These are phyloP conservation scores for Clitopilus passeckerianus DNA, from an alignment of 768 basidiomycete species.

Conservation along the genomic window DNA sequence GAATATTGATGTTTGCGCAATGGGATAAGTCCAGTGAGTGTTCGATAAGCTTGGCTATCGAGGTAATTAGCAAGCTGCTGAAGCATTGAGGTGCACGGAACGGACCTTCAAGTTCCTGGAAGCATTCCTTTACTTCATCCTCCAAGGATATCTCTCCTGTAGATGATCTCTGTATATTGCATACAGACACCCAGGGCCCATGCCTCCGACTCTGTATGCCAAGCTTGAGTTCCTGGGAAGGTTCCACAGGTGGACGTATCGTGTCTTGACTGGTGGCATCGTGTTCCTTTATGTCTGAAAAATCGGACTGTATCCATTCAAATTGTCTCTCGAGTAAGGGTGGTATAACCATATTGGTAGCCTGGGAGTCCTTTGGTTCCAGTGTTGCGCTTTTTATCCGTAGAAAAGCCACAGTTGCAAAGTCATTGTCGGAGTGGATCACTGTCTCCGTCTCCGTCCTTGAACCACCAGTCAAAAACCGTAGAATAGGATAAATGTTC, in stretches of 20 bases:
- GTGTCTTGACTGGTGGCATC: not conserved
- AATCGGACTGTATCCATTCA: constrained; percentile 17
- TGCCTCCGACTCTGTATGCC: constrained; percentile 19
- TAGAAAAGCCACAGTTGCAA: constrained; percentile 89
- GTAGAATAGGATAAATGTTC: not conserved
- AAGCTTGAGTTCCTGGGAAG: not conserved
- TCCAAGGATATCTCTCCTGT: constrained; percentile 41
- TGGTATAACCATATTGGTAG: constrained; percentile 32
- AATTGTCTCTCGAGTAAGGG: constrained; percentile 46
- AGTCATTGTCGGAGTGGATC: constrained; percentile 74
- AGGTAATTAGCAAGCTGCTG: not conserved
- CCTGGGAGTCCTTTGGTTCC: constrained; percentile 38
- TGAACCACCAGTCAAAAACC: constrained; percentile 3
- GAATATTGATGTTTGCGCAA: constrained; percentile 75
- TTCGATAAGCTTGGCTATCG: constrained; percentile 47
- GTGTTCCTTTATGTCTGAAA: constrained; percentile 6
- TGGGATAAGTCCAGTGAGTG: constrained; percentile 49
- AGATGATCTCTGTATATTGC: constrained; percentile 41
- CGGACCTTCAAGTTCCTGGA: constrained; percentile 59
- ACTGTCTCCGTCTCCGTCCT: constrained; percentile 59
- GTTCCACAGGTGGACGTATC: too few species aligned
- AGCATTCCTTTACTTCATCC: constrained; percentile 69
- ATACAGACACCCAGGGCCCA: constrained; percentile 68
- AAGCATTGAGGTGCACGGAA: not conserved
- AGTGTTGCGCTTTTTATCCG: constrained; percentile 69